A percentile compares a stretch with the other conserved stretches of the same genome.
These are phyloP conservation scores for Silene conica DNA, from an alignment of 148 eudicot species.

Conservation along the genomic window DNA sequence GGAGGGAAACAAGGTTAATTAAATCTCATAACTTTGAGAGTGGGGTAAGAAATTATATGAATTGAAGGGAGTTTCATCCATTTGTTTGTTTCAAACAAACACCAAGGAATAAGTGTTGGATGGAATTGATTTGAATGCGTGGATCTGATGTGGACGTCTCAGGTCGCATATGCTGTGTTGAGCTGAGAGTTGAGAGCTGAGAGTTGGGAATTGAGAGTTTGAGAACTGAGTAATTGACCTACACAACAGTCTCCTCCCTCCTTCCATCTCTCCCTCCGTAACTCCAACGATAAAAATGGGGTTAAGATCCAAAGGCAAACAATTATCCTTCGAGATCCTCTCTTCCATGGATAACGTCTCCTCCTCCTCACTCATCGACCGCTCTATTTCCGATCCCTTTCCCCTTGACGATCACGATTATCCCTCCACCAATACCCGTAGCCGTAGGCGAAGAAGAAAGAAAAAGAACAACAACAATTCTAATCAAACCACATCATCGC, in stretches of 20 bases:
- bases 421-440: constrained; percentile 15
- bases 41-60: too few species aligned
- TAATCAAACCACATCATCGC: neutral
- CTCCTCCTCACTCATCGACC: constrained; percentile 19
- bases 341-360: constrained; percentile 20
- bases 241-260: neutral
- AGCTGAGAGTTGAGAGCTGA: too few species aligned
- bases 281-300: constrained; percentile 28
- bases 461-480: neutral
- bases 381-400: constrained; percentile 42
- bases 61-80: too few species aligned
- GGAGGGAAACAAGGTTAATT: too few species aligned
- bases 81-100: too few species aligned
- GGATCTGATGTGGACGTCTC: too few species aligned
- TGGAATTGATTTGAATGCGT: too few species aligned
- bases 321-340: constrained; percentile 67
- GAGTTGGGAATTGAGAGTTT: too few species aligned
- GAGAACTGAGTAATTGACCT: too few species aligned
- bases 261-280: neutral
- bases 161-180: too few species aligned
- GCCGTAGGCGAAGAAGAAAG: constrained; percentile 30
- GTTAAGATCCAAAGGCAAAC: constrained; percentile 49
- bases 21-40: too few species aligned
- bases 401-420: neutral
- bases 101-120: too few species aligned